Evolutionary conservation across 495 filamentous ascomycete genomes (phyloP).

Genomic region (Aspergillus incahuasiensis): DNA sequence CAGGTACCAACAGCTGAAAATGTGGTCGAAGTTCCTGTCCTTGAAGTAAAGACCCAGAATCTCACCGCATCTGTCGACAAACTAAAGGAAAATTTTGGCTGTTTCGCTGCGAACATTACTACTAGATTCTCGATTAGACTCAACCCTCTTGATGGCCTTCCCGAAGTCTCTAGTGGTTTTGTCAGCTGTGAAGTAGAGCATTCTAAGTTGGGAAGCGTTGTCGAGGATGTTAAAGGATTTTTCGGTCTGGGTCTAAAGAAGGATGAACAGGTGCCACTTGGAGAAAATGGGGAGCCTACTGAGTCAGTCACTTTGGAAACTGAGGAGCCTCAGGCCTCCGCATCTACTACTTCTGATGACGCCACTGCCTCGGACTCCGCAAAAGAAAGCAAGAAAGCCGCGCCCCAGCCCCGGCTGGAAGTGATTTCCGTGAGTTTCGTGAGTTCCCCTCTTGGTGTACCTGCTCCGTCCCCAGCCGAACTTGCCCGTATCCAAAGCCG

Average conservation of each 20-base stretch:
- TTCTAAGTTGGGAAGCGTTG: slow-evolving; percentile 73
- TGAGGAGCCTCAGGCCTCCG: slow-evolving; percentile 45
- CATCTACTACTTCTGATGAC: slow-evolving; percentile 38
- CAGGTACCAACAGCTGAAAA: slow-evolving; percentile 43
- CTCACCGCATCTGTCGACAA: slow-evolving; percentile 74
- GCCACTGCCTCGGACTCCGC: slow-evolving; percentile 42
- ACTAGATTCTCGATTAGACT: slow-evolving; percentile 75
- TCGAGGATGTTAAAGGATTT: slow-evolving; percentile 90
- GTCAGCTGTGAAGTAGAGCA: slow-evolving; percentile 79
- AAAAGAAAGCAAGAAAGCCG: slow-evolving; percentile 46
- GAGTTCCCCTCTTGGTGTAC: slow-evolving; percentile 57
- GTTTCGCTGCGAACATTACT: slow-evolving; percentile 67
- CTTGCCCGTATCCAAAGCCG: slow-evolving; percentile 64
- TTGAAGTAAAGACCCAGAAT: slow-evolving; percentile 67
- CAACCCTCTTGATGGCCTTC: slow-evolving; percentile 69
- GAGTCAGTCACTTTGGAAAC: slow-evolving; percentile 48
- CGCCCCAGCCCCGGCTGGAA: slow-evolving; percentile 59
- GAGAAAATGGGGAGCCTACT: slow-evolving; percentile 48
- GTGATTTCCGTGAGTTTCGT: slow-evolving; percentile 65
- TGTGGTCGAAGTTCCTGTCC: slow-evolving; percentile 47
- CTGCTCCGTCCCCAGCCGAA: slow-evolving; percentile 50
- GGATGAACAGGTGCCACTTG: slow-evolving; percentile 70
- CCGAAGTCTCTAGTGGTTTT: slow-evolving; percentile 67
- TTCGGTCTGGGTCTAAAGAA: slow-evolving; percentile 92
- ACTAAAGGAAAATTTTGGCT: slow-evolving; percentile 71